Conservation (phyloP, 805 yeast genomes). For the Saturnispora zaruensis region DNA sequence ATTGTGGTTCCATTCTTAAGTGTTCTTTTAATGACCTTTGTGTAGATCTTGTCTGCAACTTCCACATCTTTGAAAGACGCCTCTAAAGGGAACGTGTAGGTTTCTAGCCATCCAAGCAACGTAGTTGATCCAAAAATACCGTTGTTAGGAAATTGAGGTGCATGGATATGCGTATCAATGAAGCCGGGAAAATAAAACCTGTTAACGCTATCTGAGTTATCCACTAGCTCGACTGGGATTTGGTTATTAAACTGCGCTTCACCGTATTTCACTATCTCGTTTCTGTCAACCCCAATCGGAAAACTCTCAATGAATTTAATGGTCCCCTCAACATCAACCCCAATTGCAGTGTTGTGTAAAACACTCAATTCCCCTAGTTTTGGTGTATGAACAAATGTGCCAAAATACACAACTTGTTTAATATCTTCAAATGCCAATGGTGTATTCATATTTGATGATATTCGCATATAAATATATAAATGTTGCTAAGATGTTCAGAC, state of each 20-base stretch:
- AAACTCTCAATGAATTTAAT: constrained; percentile 32
- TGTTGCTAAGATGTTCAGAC: too few relatives aligned
- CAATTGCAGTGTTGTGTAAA: constrained; percentile 46
- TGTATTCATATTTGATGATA: background rate
- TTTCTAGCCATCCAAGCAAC: constrained; percentile 78
- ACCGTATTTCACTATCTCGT: constrained; percentile 7
- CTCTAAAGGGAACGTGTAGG: constrained; percentile 87
- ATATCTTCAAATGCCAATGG: constrained; percentile 6
- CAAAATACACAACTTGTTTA: constrained; percentile 43
- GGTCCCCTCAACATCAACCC: constrained; percentile 50
- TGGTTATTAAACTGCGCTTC: background rate
- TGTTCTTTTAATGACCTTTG: constrained; percentile 60
- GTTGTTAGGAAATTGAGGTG: constrained; percentile 73
- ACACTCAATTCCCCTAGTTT: constrained; percentile 47
- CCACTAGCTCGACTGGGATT: constrained; percentile 28
- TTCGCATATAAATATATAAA: background rate
- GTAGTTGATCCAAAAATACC: constrained; percentile 84
- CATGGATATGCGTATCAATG: constrained; percentile 76
- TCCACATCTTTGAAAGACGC: constrained; percentile 46
- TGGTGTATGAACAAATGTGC: constrained; percentile 72
- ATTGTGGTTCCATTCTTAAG: constrained; percentile 80
- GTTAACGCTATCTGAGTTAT: constrained; percentile 30
- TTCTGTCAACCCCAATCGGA: constrained; percentile 12
- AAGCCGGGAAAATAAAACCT: constrained; percentile 76
- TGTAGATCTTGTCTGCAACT: constrained; percentile 55